Evolutionary conservation across 2,329 filamentous ascomycete species (phyloP), one percentile per base, ranked within the genome.

Genomic region (Myotisia sp.): DNA sequence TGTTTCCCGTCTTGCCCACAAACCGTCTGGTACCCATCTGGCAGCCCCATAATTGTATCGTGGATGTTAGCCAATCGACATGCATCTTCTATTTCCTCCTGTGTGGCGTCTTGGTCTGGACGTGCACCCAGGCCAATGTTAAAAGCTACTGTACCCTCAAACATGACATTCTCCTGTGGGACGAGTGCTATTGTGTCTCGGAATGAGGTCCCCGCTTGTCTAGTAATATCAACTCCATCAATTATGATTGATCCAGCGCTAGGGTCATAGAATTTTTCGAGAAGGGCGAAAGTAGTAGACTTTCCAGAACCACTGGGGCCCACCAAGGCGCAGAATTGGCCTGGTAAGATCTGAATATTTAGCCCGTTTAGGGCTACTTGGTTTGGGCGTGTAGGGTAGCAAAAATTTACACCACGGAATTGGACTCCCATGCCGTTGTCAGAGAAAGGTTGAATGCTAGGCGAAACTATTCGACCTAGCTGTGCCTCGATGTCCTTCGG

Each of bases 41-140:
- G 75, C 10, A 83, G 56, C 1, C 64, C 56, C 37, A 62, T 56
- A 44, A 83, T 77, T 16, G 70, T 72, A 17, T 81, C 73, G 53
- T 82, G 76, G 41, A 83, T 79, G 47, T 79, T 78, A 22, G 76
- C 76, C 10, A 78, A 56, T 37, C 67, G 66, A 48, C 76, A 81
- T 0, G 77, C 77, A 34, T 71, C 68, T 42, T 76, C 65, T 29
- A 82, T 74, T 29, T 80, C 76, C 6, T 61, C 67, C 28, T 72
- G 59, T 1, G 64, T 68, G 1, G 69, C 68, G 21, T 68, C 64
- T 26, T 67, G 58, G 8, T 62, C 67, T 1, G 72, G 74, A 1
- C 63, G 59, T 2, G 54, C 54, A n/a, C 60, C 63, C 3, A 65
- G 51, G 2, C 51, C 50, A 14, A 64, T 50, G 39, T 65, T 67